Base-by-base conservation (phyloP, 2,329 filamentous ascomycete genomes). In the Neofusicoccum cordaticola region DNA sequence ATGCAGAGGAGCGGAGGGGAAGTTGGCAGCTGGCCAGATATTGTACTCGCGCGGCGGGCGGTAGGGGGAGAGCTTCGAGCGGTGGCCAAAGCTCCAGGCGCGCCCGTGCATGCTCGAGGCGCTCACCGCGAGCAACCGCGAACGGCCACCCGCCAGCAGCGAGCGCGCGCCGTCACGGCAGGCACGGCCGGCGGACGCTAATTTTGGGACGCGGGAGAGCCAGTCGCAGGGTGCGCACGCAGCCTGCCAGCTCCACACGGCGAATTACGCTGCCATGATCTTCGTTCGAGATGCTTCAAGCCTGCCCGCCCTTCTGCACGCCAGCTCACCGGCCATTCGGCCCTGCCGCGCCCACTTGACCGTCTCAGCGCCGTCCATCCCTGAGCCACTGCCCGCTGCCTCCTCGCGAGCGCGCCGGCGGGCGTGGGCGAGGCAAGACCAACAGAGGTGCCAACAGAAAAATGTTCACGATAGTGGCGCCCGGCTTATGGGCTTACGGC, bases 1-100 rank as follows among this genome's bases (percentile, higher is more conserved):
- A 53, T 52, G 61, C 39, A 56, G 61, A 39, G 39, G 31, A 57
- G 44, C 34, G 12, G 52, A 50, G 52, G 34, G 51, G 62, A 64
- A 64, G 61, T 52, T 52, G 61, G 61, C 61, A 64, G 62, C 44
- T 39, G 51, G 62, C 62, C 62, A 57, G 42, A 64, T 57, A 47
- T 57, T 64, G 62, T 64, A 64, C 62, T 62, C 37, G 58, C 35
- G 34, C 45, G 45, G 62, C 45, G 62, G 62, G 50, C 48, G 61
- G 61, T 56, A 63, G 61, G 42, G 61, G 61, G 50, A 56, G 61
- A 56, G 50, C 50, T 56, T 45, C 61, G 44, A 35, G 48, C 56
- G 41, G 37, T 53, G 61, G 50, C 48, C 61, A 44, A 63, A 63
- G 50, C 61, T 63, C 61, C 50, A n/a, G 61, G 15, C 35, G 41